Conservation (phyloP, 2,329 filamentous ascomycete genomes). For the Coleophoma crateriformis region DNA sequence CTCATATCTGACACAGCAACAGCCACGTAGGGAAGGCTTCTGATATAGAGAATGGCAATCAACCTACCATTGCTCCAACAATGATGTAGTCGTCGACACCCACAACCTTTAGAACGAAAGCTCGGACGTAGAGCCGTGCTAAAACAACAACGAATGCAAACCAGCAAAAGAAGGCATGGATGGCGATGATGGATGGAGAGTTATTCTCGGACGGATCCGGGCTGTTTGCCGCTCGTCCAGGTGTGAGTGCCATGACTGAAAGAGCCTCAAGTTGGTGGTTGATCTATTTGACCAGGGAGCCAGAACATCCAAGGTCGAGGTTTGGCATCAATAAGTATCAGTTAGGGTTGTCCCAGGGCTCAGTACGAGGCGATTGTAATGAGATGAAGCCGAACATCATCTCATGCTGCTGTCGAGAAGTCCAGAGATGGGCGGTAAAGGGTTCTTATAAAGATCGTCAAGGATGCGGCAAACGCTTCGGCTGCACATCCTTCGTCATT, state of each 20-base stretch:
- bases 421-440: no score
- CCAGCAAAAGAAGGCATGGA: constrained; percentile 31
- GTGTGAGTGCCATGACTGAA: constrained; percentile 8
- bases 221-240: not conserved
- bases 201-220: constrained; percentile 23
- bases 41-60: not conserved
- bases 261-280: not conserved
- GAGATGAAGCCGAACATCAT: no score
- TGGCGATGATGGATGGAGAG: constrained; percentile 29
- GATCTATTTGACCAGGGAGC: no score
- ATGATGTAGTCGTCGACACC: constrained; percentile 42
- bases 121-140: constrained; percentile 36
- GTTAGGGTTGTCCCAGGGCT: no score
- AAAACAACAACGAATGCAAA: constrained; percentile 29
- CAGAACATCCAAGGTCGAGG: no score
- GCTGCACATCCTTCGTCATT: no score
- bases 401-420: no score
- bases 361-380: no score
- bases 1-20: not conserved
- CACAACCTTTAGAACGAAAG: constrained; percentile 36
- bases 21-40: not conserved
- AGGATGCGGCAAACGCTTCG: no score
- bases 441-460: no score
- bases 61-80: constrained; percentile 32
- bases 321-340: no score